Conservation (phyloP, 75 land plant species). For the Adiantum capillusveneris region DNA sequence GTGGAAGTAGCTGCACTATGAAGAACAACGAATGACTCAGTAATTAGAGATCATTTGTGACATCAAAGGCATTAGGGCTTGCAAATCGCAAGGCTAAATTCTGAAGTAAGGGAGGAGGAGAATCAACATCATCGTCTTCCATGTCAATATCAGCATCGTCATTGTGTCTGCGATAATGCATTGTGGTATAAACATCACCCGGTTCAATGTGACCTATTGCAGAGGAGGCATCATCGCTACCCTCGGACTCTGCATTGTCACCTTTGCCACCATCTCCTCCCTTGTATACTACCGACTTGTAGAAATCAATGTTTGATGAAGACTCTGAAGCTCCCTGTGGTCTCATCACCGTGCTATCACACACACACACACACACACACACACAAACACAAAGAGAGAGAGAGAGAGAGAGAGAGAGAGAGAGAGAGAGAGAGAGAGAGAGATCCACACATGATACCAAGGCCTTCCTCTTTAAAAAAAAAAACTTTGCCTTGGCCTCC, state of each 20-base stretch:
- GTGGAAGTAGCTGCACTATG: constrained; percentile 2
- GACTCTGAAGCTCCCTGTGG: no score
- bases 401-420: no score
- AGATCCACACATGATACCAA: no score
- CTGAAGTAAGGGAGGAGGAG: constrained; percentile 69
- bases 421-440: no score
- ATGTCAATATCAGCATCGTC: background rate
- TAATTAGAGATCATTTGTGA: constrained; percentile 17
- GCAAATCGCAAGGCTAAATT: constrained; percentile 78
- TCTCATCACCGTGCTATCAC: no score
- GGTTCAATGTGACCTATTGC: constrained; percentile 3
- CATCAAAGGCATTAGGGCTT: constrained; percentile 20
- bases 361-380: no score
- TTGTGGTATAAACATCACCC: constrained; percentile 40
- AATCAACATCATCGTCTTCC: constrained; percentile 29
- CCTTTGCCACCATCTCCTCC: background rate
- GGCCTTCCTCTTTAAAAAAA: no score
- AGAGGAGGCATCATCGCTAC: background rate
- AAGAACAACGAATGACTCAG: background rate
- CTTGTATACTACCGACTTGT: no score
- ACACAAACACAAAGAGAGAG: no score
- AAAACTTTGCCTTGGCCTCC: no score
- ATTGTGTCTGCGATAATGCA: constrained; percentile 18
- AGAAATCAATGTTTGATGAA: no score
- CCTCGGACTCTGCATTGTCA: background rate